A percentile compares a stretch with the other conserved stretches of the same genome.
These are phyloP conservation scores for Jackrogersella minutella DNA, from an alignment of 495 filamentous ascomycete species.

Conservation along the genomic window DNA sequence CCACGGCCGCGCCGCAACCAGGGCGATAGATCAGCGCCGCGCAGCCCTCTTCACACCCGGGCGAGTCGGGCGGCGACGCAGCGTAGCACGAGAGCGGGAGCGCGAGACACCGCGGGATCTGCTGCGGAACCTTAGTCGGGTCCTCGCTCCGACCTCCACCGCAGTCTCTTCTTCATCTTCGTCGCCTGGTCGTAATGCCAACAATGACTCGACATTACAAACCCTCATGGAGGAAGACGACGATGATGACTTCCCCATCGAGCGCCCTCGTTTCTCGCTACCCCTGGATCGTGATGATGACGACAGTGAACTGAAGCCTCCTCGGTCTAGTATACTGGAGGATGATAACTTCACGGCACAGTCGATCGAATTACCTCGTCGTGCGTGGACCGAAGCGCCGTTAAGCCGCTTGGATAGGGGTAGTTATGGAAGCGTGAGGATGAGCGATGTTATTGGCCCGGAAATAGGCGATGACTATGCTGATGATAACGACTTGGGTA, in stretches of 20 bases:
- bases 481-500: constrained; percentile 58
- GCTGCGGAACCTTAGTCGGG: constrained; percentile 70
- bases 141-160: constrained; percentile 67
- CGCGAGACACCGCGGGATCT: constrained; percentile 80
- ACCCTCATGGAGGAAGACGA: constrained; percentile 60
- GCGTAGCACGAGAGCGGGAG: constrained; percentile 63
- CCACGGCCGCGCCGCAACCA: constrained; percentile 69
- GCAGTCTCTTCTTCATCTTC: constrained; percentile 68
- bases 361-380: constrained; percentile 73
- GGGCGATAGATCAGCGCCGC: constrained; percentile 73
- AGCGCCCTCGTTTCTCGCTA: constrained; percentile 72
- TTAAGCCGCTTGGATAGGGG: constrained; percentile 56
- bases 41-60: constrained; percentile 77
- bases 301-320: constrained; percentile 66
- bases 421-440: constrained; percentile 62
- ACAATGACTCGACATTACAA: constrained; percentile 47
- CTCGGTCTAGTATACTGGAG: constrained; percentile 69
- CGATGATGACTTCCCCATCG: constrained; percentile 65
- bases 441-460: constrained; percentile 68
- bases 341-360: constrained; percentile 73
- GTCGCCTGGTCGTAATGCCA: constrained; percentile 31
- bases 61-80: constrained; percentile 66
- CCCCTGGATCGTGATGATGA: constrained; percentile 71
- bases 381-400: constrained; percentile 64
- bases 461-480: constrained; percentile 49